Base-by-base conservation (phyloP, 1,139 yeast species). In the Saccharomycopsis crataegensis region DNA sequence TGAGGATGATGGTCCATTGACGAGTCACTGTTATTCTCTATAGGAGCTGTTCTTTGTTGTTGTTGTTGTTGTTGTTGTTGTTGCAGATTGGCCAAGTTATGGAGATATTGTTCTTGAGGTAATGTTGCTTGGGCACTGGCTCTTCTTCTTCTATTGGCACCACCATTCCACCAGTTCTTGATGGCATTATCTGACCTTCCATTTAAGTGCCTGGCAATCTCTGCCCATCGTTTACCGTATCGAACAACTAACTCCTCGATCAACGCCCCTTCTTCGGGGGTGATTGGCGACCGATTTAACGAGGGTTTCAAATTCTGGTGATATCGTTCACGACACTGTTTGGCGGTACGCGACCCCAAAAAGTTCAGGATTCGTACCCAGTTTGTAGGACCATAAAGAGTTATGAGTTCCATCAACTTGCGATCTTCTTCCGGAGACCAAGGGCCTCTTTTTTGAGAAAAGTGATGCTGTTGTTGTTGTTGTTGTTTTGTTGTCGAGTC, bases 121-220 rank as follows among this genome's bases (percentile, higher is more conserved):
- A 43, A 43, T 45, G 28, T 53, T 41, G 54, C 58, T 51, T 47
- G 60, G 51, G 61, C 62, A 6, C 72, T 66, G 1, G 83, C 82
- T 59, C 87, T 67, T 61, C 89, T 76, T 59, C 95, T 71, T 57
- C 94, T 75, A 63, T 86, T 87, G 16, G 94, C 91, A 11, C 95
- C 94, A 7, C 96, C 95, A 64, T 90, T 90, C 96, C 96, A 90
- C 96, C 96, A 90, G 69, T 89, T 89, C 66, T 90, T 90, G 62
- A 90, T 88, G 34, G 96, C 93, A 67, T 90, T 90, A 68, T 90
- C 97, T 16, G 88, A 79, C 53, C 96, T 73, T 1, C 96, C 96
- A 60, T 86, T 84, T 58, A 90, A 70, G 67, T 88, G 96, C 52
- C 96, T 78, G 32, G 96, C 89, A 51, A 90, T 90, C 65, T 88